Evolutionary conservation across 2,329 filamentous ascomycete species (phyloP).

Genomic region (Nemania sp.): DNA sequence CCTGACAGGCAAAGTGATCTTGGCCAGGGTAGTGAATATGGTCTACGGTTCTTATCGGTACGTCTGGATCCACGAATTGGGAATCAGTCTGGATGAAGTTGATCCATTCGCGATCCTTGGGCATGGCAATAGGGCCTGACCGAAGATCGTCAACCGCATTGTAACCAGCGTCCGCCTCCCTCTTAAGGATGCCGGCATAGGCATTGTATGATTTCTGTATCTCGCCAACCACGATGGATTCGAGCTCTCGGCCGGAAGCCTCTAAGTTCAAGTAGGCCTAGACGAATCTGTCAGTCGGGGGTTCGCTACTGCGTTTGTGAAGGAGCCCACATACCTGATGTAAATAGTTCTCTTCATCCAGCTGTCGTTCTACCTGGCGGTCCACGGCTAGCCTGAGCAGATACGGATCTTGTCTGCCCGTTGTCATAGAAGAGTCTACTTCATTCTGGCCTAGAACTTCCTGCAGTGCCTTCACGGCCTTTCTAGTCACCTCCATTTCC

Average conservation of each 20-base stretch:
- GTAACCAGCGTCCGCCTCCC: slow-evolving; percentile 83
- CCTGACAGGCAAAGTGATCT: slow-evolving; percentile 77
- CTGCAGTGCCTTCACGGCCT: slow-evolving; percentile 77
- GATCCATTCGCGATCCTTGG: slow-evolving; percentile 90
- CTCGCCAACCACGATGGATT: slow-evolving; percentile 94
- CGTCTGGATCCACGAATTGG: slow-evolving; percentile 82
- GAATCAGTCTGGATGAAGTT: slow-evolving; percentile 78
- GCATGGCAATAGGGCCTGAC: slow-evolving; percentile 85
- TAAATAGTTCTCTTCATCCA: slow-evolving; percentile 96
- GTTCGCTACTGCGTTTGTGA: background rate
- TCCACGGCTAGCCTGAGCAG: slow-evolving; percentile 85
- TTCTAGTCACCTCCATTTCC: slow-evolving; percentile 84
- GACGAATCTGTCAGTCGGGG: slow-evolving; percentile 24
- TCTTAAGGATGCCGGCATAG: slow-evolving; percentile 86
- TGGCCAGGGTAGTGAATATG: slow-evolving; percentile 91
- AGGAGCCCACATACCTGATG: slow-evolving; percentile 68
- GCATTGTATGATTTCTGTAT: slow-evolving; percentile 98
- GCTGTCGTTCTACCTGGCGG: slow-evolving; percentile 85
- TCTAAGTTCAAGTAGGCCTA: slow-evolving; percentile 94
- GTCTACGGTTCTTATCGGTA: slow-evolving; percentile 76
- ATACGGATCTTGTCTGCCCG: slow-evolving; percentile 90
- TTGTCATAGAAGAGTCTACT: slow-evolving; percentile 71
- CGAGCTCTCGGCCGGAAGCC: slow-evolving; percentile 88
- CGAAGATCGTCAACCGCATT: slow-evolving; percentile 79
- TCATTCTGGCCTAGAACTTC: slow-evolving; percentile 81